Conservation (phyloP, 345 rosid genomes). For the Aquilaria yunnanensis region DNA sequence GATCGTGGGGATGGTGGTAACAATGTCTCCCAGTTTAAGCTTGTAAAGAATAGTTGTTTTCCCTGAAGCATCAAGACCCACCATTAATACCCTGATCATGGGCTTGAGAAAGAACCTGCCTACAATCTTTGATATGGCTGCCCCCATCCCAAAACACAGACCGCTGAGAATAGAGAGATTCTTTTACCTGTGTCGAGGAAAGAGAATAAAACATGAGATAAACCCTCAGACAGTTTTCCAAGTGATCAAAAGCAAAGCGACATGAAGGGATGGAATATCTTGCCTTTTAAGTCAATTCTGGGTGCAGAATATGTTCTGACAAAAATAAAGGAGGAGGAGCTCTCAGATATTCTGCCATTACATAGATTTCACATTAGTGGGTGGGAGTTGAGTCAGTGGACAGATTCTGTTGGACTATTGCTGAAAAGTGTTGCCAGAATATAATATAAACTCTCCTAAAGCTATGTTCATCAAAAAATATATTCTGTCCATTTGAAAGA, state of each 20-base stretch:
- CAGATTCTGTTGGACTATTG: too few relatives aligned
- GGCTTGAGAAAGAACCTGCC: slow-evolving; percentile 33
- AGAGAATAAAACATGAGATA: slow-evolving; percentile 1
- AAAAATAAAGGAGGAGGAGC: too few relatives aligned
- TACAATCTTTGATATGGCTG: slow-evolving; percentile 32
- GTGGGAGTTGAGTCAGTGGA: too few relatives aligned
- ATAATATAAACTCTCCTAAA: too few relatives aligned
- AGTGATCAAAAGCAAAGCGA: slow-evolving; percentile 2
- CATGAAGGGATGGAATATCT: slow-evolving; percentile 1
- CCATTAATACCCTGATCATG: slow-evolving; percentile 46
- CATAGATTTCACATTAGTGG: too few relatives aligned
- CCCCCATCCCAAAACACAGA: slow-evolving; percentile 30
- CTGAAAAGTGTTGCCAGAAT: too few relatives aligned
- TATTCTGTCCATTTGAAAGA: too few relatives aligned
- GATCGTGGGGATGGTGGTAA: slow-evolving; percentile 50
- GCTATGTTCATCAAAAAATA: too few relatives aligned
- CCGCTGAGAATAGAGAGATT: neutral
- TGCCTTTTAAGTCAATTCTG: slow-evolving; percentile 1
- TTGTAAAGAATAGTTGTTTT: slow-evolving; percentile 68
- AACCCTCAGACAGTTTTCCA: slow-evolving; percentile 1
- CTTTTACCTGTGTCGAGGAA: neutral
- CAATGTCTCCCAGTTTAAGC: slow-evolving; percentile 61
- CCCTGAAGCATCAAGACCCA: slow-evolving; percentile 72
- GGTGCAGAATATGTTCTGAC: slow-evolving; percentile 19
- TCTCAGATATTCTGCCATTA: too few relatives aligned